Conservation (phyloP, 179 eudicot genomes). For the Beta corolliflora region DNA sequence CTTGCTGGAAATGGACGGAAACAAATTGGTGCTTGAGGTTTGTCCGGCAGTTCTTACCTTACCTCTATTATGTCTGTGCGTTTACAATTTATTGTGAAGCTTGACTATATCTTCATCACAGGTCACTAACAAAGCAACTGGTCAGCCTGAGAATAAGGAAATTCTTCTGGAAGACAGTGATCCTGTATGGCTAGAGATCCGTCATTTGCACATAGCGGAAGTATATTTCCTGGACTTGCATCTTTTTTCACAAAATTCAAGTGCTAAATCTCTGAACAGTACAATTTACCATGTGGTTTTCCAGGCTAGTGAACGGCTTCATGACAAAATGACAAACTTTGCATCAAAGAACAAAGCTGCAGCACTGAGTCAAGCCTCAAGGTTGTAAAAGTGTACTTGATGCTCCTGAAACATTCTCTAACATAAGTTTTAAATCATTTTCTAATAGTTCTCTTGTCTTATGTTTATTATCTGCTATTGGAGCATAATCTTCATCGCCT, state of each 20-base stretch:
- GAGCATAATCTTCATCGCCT: not conserved
- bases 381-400: conserved; percentile 33
- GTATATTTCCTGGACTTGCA: conserved; percentile 41
- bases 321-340: conserved; percentile 84
- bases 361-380: conserved; percentile 60
- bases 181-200: conserved; percentile 95
- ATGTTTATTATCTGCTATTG: not conserved
- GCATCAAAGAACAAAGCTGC: conserved; percentile 97
- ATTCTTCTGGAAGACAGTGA: conserved; percentile 81
- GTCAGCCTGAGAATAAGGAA: conserved; percentile 79
- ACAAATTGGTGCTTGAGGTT: conserved; percentile 88
- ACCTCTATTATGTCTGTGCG: conserved; percentile 8
- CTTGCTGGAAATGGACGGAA: conserved; percentile 91
- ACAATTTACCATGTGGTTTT: conserved; percentile 18
- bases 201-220: conserved; percentile 92
- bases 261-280: conserved; percentile 7
- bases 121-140: conserved; percentile 78
- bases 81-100: conserved; percentile 15
- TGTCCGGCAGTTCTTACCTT: conserved; percentile 11
- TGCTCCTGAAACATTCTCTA: conserved; percentile 11
- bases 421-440: conserved; percentile 2
- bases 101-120: conserved; percentile 25
- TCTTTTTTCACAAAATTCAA: not conserved
- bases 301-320: conserved; percentile 95
- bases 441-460: not conserved